phyloP scores from a whole-genome alignment of 2,329 filamentous ascomycete species.

The Aspergillus sp. region DNA sequence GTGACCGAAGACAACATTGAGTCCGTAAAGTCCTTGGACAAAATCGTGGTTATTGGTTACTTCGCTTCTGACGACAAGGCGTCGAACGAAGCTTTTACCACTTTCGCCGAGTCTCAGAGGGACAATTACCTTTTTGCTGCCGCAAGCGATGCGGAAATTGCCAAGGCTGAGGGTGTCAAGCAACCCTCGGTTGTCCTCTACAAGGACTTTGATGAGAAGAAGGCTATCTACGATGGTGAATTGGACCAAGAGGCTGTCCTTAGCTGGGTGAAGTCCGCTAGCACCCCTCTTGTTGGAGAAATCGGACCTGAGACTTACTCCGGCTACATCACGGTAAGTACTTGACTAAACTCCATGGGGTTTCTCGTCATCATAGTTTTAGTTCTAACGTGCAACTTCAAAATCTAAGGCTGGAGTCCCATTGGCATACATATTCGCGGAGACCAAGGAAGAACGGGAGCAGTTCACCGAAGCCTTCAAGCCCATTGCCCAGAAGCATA shows the following conservation, averaged over 20 bases:
- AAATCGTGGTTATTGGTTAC: constrained; percentile 91
- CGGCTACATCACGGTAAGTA: constrained; percentile 75
- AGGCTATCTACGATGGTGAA: constrained; percentile 74
- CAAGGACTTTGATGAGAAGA: constrained; percentile 97
- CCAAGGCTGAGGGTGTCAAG: constrained; percentile 85
- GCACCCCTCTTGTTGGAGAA: constrained; percentile 89
- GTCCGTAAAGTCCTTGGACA: constrained; percentile 97
- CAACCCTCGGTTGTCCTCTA: constrained; percentile 87
- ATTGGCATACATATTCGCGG: constrained; percentile 95
- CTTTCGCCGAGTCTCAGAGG: constrained; percentile 69
- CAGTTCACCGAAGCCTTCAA: constrained; percentile 72
- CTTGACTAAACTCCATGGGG: no score
- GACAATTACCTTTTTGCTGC: constrained; percentile 92
- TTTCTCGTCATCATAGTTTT: no score
- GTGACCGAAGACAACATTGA: constrained; percentile 78
- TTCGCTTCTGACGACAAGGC: constrained; percentile 74
- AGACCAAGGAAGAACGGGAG: constrained; percentile 83
- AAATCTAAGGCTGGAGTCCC: constrained; percentile 66
- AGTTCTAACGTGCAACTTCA: constrained; percentile 5
- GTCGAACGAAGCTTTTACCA: constrained; percentile 77
- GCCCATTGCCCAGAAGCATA: constrained; percentile 83
- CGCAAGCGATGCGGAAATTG: constrained; percentile 74
- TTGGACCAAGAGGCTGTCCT: constrained; percentile 77
- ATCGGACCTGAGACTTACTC: constrained; percentile 96
- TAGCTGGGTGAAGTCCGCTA: constrained; percentile 75